A percentile compares a stretch with the other conserved stretches of the same genome.
phyloP scores from a whole-genome alignment of 305 asterid genomes.

The Rubia tinctorum region DNA sequence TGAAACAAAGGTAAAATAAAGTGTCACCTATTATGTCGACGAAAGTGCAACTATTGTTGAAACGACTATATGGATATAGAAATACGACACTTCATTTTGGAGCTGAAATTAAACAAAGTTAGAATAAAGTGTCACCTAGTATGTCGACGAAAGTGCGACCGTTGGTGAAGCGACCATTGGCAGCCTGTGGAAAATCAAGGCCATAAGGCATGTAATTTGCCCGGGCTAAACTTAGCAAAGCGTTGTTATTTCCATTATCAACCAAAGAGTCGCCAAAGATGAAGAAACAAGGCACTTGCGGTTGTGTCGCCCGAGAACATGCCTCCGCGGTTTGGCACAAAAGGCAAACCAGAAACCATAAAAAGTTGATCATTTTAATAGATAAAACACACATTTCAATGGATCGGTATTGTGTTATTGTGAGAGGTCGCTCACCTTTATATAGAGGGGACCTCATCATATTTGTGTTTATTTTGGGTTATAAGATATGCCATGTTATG shows the following conservation, averaged over 20 bases:
- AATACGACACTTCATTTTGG: too few relatives aligned
- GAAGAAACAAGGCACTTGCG: slow-evolving; percentile 65
- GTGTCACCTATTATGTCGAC: too few relatives aligned
- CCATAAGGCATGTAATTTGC: slow-evolving; percentile 87
- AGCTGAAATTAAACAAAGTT: too few relatives aligned
- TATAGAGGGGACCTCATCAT: neutral
- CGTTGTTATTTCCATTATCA: slow-evolving; percentile 86
- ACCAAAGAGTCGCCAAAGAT: slow-evolving; percentile 94
- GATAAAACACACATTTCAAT: neutral
- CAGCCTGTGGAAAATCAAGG: slow-evolving; percentile 67
- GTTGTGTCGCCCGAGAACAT: slow-evolving; percentile 39
- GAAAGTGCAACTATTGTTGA: too few relatives aligned
- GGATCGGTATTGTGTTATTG: neutral
- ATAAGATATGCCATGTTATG: too few relatives aligned
- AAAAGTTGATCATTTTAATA: neutral
- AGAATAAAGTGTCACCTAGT: slow-evolving; percentile 34
- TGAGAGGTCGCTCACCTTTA: neutral
- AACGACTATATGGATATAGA: slow-evolving; percentile 10
- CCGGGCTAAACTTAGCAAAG: slow-evolving; percentile 62
- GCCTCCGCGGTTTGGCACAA: slow-evolving; percentile 26
- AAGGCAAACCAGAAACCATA: slow-evolving; percentile 7
- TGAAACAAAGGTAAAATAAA: too few relatives aligned
- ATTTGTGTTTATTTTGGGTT: too few relatives aligned
- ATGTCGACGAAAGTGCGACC: slow-evolving; percentile 79
- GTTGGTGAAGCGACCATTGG: slow-evolving; percentile 84